phyloP scores from a whole-genome alignment of 2,329 filamentous ascomycete species.

The Berkeleyomyces basicola region DNA sequence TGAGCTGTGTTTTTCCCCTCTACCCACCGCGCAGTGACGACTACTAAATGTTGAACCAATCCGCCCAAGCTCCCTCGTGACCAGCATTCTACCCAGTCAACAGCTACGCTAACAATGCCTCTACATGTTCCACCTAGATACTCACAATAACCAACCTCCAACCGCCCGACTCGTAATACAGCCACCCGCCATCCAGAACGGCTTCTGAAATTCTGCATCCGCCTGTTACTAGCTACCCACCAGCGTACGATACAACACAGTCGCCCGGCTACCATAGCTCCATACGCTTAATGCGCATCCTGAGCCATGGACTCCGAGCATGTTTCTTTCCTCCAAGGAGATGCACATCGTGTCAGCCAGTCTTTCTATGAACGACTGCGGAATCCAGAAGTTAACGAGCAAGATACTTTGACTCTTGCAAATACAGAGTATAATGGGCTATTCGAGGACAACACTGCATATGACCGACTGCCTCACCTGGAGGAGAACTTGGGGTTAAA shows the following conservation, averaged over 20 bases:
- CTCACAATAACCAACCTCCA: no score
- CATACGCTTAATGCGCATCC: neutral
- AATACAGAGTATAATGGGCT: slow-evolving; percentile 23
- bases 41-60: neutral
- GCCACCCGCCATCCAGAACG: no score
- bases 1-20: no score
- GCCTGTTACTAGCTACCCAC: no score
- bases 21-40: neutral
- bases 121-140: no score
- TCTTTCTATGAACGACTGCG: slow-evolving; percentile 36
- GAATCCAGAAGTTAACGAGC: slow-evolving; percentile 5
- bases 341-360: slow-evolving; percentile 21
- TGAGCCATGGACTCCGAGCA: slow-evolving; percentile 19
- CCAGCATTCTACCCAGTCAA: no score
- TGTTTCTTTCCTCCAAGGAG: slow-evolving; percentile 29
- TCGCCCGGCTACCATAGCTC: neutral
- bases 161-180: no score
- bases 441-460: slow-evolving; percentile 27
- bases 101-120: no score
- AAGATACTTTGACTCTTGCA: neutral
- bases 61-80: neutral
- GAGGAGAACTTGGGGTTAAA: slow-evolving; percentile 31
- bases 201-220: no score
- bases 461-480: slow-evolving; percentile 27
- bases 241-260: no score